Conservation (phyloP, 2,329 filamentous ascomycete species). For the Coniochaeta sp. region DNA sequence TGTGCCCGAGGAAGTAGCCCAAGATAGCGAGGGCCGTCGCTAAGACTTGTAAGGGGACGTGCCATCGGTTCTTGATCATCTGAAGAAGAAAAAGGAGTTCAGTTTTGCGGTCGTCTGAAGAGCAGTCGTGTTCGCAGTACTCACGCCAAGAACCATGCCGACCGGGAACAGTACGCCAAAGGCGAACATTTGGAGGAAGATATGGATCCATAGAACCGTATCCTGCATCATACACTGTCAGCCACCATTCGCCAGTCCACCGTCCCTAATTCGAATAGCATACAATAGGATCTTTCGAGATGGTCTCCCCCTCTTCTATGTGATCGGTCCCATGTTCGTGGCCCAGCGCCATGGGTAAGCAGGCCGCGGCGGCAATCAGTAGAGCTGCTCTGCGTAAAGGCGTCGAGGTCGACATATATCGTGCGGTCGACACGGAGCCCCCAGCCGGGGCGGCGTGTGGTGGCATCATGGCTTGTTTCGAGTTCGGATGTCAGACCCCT, state of each 20-base stretch:
- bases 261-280: not conserved
- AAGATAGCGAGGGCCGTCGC: slow-evolving; percentile 69
- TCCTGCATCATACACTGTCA: slow-evolving; percentile 42
- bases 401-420: not conserved
- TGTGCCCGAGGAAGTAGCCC: slow-evolving; percentile 87
- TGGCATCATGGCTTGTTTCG: not conserved
- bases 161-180: slow-evolving; percentile 91
- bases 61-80: slow-evolving; percentile 88
- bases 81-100: slow-evolving; percentile 24
- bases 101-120: not conserved
- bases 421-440: not conserved
- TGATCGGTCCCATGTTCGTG: slow-evolving; percentile 1
- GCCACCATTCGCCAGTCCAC: not conserved
- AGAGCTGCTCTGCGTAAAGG: not conserved
- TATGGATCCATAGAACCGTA: slow-evolving; percentile 85
- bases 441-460: not conserved
- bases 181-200: slow-evolving; percentile 75
- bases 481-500: not conserved
- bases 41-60: slow-evolving; percentile 78
- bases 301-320: not conserved
- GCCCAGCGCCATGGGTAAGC: not conserved
- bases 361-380: not conserved
- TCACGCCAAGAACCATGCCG: slow-evolving; percentile 90
- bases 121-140: slow-evolving; percentile 20
- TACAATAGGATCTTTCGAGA: slow-evolving; percentile 4